phyloP scores from a whole-genome alignment of 345 rosid genomes.

The Citrus hindsii region DNA sequence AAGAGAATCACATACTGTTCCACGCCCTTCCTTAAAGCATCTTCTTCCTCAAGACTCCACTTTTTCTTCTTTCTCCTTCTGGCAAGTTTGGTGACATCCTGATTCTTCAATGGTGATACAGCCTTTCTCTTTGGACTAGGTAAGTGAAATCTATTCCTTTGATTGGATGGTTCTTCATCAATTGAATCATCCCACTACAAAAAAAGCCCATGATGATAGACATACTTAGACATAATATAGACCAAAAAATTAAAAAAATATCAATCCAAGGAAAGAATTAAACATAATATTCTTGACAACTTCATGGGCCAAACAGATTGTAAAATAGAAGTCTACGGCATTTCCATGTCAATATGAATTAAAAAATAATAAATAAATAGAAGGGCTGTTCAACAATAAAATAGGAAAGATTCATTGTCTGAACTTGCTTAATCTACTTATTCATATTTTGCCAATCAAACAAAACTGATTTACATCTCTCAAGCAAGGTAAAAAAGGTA shows the following conservation, averaged over 20 bases:
- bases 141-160: neutral
- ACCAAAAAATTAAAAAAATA: neutral
- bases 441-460: neutral
- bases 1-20: constrained; percentile 20
- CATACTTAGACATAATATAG: neutral
- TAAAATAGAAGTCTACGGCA: neutral
- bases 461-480: neutral
- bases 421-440: neutral
- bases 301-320: neutral
- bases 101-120: constrained; percentile 30
- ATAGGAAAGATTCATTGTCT: neutral
- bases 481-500: neutral
- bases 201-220: neutral
- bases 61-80: constrained; percentile 30
- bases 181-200: constrained; percentile 51
- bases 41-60: constrained; percentile 59
- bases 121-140: constrained; percentile 21
- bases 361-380: neutral
- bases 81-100: constrained; percentile 2
- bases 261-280: neutral
- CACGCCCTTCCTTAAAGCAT: constrained; percentile 44
- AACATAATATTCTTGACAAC: neutral
- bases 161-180: constrained; percentile 26
- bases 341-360: neutral
- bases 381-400: neutral